phyloP scores from a whole-genome alignment of 306 rosid genomes.

The Trichosanthes truncata region DNA sequence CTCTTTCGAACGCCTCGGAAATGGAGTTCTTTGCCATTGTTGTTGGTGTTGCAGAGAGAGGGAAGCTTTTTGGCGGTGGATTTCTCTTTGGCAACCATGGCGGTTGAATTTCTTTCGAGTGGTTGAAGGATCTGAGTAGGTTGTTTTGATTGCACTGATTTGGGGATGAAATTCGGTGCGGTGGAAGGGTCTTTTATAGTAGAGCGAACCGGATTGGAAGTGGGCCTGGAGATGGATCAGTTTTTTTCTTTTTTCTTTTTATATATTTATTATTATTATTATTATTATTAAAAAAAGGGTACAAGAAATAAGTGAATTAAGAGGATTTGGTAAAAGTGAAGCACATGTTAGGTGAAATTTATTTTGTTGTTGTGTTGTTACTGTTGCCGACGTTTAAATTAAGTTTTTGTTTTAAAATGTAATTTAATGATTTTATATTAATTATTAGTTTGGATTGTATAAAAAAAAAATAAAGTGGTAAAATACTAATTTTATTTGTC shows the following conservation, averaged over 20 bases:
- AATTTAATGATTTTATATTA: no score
- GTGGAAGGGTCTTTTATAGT: not conserved
- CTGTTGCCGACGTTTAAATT: no score
- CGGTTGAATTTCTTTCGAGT: not conserved
- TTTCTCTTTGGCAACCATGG: slow-evolving; percentile 12
- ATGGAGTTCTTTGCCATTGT: slow-evolving; percentile 9
- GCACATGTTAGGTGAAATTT: not conserved
- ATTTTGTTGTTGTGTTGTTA: no score
- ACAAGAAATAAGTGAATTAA: not conserved
- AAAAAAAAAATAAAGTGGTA: not conserved
- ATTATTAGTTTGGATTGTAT: no score
- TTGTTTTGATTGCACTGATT: not conserved
- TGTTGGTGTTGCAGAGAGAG: not conserved
- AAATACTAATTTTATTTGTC: not conserved
- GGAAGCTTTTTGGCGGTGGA: not conserved
- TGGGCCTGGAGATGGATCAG: not conserved
- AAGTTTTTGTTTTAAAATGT: no score
- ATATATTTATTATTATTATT: not conserved
- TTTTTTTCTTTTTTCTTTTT: not conserved
- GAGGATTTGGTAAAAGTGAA: not conserved
- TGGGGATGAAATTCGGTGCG: not conserved
- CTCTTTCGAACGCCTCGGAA: slow-evolving; percentile 20
- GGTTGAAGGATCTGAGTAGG: not conserved
- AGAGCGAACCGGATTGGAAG: not conserved
- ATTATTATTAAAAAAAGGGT: not conserved